phyloP scores from a whole-genome alignment of 306 rosid genomes.

The Hippophae gyantsensis region DNA sequence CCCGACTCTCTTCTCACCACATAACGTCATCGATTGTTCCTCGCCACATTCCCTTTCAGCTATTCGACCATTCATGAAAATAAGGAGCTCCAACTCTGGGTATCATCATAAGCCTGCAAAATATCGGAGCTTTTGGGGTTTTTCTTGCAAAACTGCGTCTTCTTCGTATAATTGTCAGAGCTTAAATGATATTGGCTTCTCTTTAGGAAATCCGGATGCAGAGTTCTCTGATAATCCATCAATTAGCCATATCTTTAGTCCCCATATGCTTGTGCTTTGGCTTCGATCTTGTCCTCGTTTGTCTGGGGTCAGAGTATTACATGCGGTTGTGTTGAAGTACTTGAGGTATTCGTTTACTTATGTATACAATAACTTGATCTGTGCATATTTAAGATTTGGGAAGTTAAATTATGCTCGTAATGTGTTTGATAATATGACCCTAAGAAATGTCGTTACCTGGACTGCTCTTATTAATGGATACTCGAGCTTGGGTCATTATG shows the following conservation, averaged over 20 bases:
- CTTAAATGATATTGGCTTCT: not conserved
- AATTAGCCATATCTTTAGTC: constrained; percentile 23
- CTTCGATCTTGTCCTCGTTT: constrained; percentile 39
- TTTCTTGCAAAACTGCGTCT: constrained; percentile 4
- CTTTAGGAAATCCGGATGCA: constrained; percentile 19
- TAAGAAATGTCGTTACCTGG: constrained; percentile 71
- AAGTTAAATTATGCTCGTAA: constrained; percentile 47
- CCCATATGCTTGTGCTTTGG: constrained; percentile 51
- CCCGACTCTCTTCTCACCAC: constrained; percentile 22
- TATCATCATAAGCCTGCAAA: not conserved
- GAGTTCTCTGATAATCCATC: constrained; percentile 13
- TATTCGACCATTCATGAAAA: constrained; percentile 4
- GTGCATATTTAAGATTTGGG: constrained; percentile 46
- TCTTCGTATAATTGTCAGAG: constrained; percentile 1
- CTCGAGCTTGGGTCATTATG: constrained; percentile 42
- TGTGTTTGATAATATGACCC: constrained; percentile 59
- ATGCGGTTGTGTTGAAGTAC: constrained; percentile 41
- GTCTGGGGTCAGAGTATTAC: constrained; percentile 52
- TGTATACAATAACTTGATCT: constrained; percentile 65
- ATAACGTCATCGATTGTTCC: constrained; percentile 8
- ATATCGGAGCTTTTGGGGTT: not conserved
- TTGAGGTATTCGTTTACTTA: constrained; percentile 31
- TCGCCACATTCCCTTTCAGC: constrained; percentile 20
- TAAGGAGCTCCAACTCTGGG: constrained; percentile 14
- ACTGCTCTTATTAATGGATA: constrained; percentile 76